phyloP scores from a whole-genome alignment of 352 stramenopile genomes.

The Poterioochromonas sp. region DNA sequence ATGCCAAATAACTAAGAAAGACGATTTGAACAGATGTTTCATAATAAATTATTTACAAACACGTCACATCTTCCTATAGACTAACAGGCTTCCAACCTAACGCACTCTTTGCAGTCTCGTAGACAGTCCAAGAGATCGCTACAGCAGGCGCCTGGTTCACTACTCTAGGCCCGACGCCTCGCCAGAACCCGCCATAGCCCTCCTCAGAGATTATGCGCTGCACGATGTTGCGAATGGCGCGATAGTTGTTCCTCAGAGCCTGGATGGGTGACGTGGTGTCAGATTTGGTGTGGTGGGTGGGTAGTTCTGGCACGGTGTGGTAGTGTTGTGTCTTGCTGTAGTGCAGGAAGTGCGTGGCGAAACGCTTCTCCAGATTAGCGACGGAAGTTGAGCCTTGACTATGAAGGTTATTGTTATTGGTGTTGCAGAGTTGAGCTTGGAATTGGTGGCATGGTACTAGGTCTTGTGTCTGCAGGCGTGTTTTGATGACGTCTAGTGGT shows the following conservation, averaged over 20 bases:
- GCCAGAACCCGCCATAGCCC: conserved; percentile 78
- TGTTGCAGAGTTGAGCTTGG: neutral
- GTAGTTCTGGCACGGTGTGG: conserved; percentile 7
- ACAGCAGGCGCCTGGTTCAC: conserved; percentile 93
- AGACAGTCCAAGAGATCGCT: conserved; percentile 97
- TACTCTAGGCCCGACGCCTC: conserved; percentile 81
- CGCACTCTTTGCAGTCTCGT: conserved; percentile 73
- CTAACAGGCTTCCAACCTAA: neutral
- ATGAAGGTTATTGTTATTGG: neutral
- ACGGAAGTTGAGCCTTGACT: neutral
- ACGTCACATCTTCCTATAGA: no score
- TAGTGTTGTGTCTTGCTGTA: conserved; percentile 8
- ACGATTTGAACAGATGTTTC: no score
- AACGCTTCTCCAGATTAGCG: neutral
- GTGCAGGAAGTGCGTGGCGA: neutral
- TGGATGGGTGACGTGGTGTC: neutral
- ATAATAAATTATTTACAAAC: no score
- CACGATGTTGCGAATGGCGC: conserved; percentile 19
- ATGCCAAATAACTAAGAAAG: no score
- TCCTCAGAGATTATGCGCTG: conserved; percentile 77
- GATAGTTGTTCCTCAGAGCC: neutral
- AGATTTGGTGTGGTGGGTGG: conserved; percentile 8
- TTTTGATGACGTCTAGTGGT: conserved; percentile 97
- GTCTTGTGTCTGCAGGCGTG: conserved; percentile 49
- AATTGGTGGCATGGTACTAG: neutral